A percentile compares a stretch with the other conserved stretches of the same genome.
Evolutionary conservation across 345 rosid species (phyloP).

Genomic region (Linum lewisii): DNA sequence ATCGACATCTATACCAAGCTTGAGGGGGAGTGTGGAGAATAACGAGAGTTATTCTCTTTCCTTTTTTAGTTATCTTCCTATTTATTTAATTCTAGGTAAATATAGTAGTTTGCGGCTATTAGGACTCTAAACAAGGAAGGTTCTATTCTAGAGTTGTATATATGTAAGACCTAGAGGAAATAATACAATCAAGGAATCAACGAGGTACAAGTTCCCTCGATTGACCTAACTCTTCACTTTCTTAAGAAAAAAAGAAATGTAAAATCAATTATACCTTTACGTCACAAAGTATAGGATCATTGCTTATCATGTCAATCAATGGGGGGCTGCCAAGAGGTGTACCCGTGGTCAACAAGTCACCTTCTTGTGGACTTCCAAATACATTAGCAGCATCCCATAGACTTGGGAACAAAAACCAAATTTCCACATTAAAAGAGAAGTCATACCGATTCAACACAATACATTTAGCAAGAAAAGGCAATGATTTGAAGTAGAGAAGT

Average conservation of each 20-base stretch:
- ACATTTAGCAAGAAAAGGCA: neutral
- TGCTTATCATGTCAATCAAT: constrained; percentile 79
- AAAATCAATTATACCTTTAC: constrained; percentile 53
- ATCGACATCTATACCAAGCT: too few relatives aligned
- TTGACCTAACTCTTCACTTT: too few relatives aligned
- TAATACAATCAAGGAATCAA: too few relatives aligned
- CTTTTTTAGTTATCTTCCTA: too few relatives aligned
- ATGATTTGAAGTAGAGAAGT: constrained; percentile 8
- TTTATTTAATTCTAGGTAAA: too few relatives aligned
- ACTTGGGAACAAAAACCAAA: constrained; percentile 26
- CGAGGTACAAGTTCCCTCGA: too few relatives aligned
- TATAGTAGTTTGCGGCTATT: too few relatives aligned
- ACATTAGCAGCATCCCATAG: constrained; percentile 90
- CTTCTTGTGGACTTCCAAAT: constrained; percentile 57
- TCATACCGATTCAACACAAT: constrained; percentile 5
- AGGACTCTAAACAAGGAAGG: too few relatives aligned
- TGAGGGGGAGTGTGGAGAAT: too few relatives aligned
- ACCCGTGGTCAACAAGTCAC: constrained; percentile 68
- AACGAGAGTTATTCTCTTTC: too few relatives aligned
- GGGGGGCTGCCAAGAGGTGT: constrained; percentile 83
- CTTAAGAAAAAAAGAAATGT: constrained; percentile 2
- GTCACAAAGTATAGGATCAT: constrained; percentile 77
- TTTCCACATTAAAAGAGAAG: constrained; percentile 4
- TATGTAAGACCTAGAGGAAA: too few relatives aligned
- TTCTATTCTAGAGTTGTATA: too few relatives aligned